phyloP scores from a whole-genome alignment of 1,284 basidiomycete genomes.

The Leccinum griseonigrum region DNA sequence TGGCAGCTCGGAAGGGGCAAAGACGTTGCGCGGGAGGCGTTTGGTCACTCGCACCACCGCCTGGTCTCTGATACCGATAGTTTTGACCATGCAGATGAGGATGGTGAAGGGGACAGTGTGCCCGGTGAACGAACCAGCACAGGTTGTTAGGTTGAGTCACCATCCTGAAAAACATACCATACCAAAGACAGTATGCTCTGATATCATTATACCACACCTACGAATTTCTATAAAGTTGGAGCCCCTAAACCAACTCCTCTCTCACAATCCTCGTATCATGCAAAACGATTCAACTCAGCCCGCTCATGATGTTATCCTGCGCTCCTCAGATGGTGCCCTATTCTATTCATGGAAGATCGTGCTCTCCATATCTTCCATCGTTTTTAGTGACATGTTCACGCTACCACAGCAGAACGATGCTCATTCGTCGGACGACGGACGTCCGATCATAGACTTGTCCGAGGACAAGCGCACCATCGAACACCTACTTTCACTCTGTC shows the following conservation, averaged over 20 bases:
- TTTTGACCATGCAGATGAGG: slow-evolving; percentile 17
- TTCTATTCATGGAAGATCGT: slow-evolving; percentile 28
- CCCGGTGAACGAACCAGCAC: not conserved
- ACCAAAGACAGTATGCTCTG: no score
- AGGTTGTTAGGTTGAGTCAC: not conserved
- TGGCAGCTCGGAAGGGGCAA: slow-evolving; percentile 43
- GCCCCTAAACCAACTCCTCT: slow-evolving; percentile 1
- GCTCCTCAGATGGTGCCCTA: slow-evolving; percentile 24
- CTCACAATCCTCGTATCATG: slow-evolving; percentile 5
- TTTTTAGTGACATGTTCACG: slow-evolving; percentile 31
- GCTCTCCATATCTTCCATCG: slow-evolving; percentile 26
- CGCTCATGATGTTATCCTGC: slow-evolving; percentile 29
- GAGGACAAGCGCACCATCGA: slow-evolving; percentile 29
- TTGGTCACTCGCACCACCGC: slow-evolving; percentile 18
- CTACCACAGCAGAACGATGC: slow-evolving; percentile 14
- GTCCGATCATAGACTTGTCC: slow-evolving; percentile 23
- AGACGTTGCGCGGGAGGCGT: slow-evolving; percentile 36
- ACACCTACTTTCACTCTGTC: slow-evolving; percentile 29
- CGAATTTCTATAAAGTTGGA: no score
- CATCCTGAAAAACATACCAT: not conserved
- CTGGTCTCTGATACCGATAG: slow-evolving; percentile 7
- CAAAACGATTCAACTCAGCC: not conserved
- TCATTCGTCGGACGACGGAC: not conserved
- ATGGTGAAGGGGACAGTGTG: slow-evolving; percentile 2
- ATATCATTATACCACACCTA: no score